Conservation (phyloP, 108 stramenopile genomes). For the Nitzschia palea region DNA sequence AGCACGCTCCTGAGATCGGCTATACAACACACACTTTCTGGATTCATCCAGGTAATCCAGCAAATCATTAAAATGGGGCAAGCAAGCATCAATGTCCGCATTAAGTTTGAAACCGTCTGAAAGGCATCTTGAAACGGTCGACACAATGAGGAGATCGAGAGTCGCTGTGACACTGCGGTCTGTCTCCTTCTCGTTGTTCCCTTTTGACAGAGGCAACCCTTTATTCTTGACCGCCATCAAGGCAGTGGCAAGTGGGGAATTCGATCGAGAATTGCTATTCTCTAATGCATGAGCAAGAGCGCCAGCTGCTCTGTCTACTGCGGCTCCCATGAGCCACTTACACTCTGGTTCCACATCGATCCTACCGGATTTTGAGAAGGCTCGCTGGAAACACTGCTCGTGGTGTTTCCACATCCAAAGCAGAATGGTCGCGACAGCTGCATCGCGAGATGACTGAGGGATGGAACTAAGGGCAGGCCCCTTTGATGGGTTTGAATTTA, state of each 20-base stretch:
- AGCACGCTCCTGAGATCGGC: conserved; percentile 73
- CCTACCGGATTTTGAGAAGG: conserved; percentile 55
- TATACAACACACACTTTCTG: conserved; percentile 60
- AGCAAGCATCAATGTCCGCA: conserved; percentile 41
- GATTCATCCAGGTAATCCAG: conserved; percentile 65
- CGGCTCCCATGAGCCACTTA: conserved; percentile 66
- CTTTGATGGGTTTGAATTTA: conserved; percentile 41
- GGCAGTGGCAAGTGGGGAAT: conserved; percentile 14
- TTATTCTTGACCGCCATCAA: conserved; percentile 22
- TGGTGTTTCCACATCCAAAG: conserved; percentile 77
- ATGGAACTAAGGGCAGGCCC: conserved; percentile 7
- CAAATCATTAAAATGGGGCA: conserved; percentile 53
- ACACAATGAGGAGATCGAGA: conserved; percentile 37
- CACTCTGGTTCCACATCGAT: conserved; percentile 63
- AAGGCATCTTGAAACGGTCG: conserved; percentile 55
- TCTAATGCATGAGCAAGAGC: conserved; percentile 44
- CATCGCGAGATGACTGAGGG: conserved; percentile 40
- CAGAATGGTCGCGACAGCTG: conserved; percentile 52
- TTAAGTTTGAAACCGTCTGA: conserved; percentile 46
- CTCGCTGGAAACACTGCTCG: conserved; percentile 53
- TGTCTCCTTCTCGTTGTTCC: conserved; percentile 3
- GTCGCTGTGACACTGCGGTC: conserved; percentile 3
- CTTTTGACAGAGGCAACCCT: conserved; percentile 6
- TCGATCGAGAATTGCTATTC: conserved; percentile 10
- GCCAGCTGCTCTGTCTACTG: conserved; percentile 43